phyloP scores from a whole-genome alignment of 139 green algal genomes.

The Micractinium conductrix region DNA sequence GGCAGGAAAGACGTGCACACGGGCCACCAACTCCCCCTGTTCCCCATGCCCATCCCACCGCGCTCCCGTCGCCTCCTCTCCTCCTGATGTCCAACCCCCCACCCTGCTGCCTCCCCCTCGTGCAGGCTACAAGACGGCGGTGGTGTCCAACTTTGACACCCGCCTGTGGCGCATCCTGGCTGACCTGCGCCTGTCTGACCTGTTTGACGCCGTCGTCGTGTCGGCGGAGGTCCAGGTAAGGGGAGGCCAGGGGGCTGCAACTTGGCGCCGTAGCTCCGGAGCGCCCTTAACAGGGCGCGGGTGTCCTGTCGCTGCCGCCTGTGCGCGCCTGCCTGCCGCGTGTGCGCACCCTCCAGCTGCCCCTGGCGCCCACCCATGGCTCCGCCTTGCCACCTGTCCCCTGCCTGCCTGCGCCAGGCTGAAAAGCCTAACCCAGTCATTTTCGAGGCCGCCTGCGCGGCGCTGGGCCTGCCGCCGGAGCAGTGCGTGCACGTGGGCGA shows the following conservation, averaged over 20 bases:
- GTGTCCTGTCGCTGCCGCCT: too few species aligned
- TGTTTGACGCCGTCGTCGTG: slow-evolving; percentile 88
- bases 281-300: too few species aligned
- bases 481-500: slow-evolving; percentile 83
- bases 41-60: not conserved
- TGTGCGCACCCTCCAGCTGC: not conserved
- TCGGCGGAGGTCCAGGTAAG: slow-evolving; percentile 44
- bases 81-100: not conserved
- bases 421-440: slow-evolving; percentile 93
- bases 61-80: too few species aligned
- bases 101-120: not conserved
- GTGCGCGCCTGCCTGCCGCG: too few species aligned
- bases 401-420: slow-evolving; percentile 36
- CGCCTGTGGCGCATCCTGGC: slow-evolving; percentile 81
- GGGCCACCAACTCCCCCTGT: too few species aligned
- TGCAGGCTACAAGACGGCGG: slow-evolving; percentile 62
- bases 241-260: too few species aligned
- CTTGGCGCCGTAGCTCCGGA: too few species aligned
- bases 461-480: slow-evolving; percentile 54
- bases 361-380: not conserved
- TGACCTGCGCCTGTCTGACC: slow-evolving; percentile 54
- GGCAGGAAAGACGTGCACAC: too few species aligned
- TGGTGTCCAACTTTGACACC: slow-evolving; percentile 95
- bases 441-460: slow-evolving; percentile 70
- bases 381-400: too few species aligned